phyloP scores from a whole-genome alignment of 108 stramenopile species.

The Nitzschia sp. region DNA sequence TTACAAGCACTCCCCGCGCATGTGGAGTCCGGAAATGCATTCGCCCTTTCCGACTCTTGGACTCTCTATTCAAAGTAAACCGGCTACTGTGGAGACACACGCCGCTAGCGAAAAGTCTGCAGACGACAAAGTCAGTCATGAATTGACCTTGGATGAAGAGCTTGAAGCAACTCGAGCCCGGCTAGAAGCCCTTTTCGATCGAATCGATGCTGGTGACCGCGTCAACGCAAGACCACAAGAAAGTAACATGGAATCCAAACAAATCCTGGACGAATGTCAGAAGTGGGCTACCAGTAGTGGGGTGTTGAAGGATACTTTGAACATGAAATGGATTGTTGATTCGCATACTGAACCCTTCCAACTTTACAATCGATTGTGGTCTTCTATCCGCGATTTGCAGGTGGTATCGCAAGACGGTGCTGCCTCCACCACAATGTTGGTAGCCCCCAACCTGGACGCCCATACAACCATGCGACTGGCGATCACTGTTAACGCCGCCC shows the following conservation, averaged over 20 bases:
- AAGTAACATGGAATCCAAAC: neutral
- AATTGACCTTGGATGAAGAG: neutral
- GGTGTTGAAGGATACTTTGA: neutral
- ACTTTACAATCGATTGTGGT: constrained; percentile 20
- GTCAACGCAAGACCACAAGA: neutral
- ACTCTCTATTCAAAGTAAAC: constrained; percentile 3
- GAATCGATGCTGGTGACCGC: constrained; percentile 11
- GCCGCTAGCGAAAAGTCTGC: neutral
- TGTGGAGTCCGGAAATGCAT: constrained; percentile 39
- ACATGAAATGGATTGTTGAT: constrained; percentile 16
- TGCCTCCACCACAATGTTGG: neutral
- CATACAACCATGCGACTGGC: constrained; percentile 27
- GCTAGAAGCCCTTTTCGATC: constrained; percentile 21
- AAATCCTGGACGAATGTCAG: constrained; percentile 9
- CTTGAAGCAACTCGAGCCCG: constrained; percentile 9
- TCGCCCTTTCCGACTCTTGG: constrained; percentile 45
- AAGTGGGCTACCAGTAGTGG: constrained; percentile 1
- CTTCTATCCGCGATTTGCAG: neutral
- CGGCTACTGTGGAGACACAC: too few species aligned
- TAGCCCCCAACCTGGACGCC: constrained; percentile 29
- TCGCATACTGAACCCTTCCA: constrained; percentile 9
- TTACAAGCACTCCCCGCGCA: constrained; percentile 39
- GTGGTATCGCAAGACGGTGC: neutral
- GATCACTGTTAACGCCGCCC: constrained; percentile 46
- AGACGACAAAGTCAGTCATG: too few species aligned